Conservation (phyloP, 495 filamentous ascomycete species). For the Aspergillus wentii region DNA sequence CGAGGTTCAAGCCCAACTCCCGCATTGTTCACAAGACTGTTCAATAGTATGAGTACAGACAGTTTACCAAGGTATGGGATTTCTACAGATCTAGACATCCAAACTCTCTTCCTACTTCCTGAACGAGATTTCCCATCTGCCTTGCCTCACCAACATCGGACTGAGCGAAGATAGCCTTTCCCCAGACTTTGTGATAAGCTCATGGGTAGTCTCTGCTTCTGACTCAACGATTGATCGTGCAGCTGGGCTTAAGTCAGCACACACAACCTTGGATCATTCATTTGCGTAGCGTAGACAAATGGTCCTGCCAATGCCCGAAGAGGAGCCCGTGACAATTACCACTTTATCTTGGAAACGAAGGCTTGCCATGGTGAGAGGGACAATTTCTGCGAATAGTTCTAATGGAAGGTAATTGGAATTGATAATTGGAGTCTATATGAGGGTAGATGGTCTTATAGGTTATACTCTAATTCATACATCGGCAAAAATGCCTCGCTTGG, state of each 20-base stretch:
- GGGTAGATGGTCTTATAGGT: too few relatives aligned
- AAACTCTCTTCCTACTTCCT: constrained; percentile 28
- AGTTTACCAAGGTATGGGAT: neutral
- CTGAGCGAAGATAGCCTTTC: constrained; percentile 39
- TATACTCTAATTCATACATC: too few relatives aligned
- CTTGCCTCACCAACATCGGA: constrained; percentile 37
- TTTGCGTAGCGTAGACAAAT: constrained; percentile 37
- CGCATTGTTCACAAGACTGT: constrained; percentile 51
- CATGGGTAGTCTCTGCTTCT: constrained; percentile 35
- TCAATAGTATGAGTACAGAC: constrained; percentile 1
- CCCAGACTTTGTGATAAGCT: constrained; percentile 33
- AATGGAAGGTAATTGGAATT: too few relatives aligned
- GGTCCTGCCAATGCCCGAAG: constrained; percentile 43
- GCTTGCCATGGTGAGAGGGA: too few relatives aligned
- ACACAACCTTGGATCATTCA: constrained; percentile 45
- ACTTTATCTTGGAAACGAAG: constrained; percentile 33
- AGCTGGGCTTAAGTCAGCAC: constrained; percentile 36
- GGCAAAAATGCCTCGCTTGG: too few relatives aligned
- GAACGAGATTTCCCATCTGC: constrained; percentile 34
- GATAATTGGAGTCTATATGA: too few relatives aligned
- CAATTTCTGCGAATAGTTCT: too few relatives aligned
- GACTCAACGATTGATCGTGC: constrained; percentile 15
- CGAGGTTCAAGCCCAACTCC: constrained; percentile 33
- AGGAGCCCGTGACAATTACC: constrained; percentile 45
- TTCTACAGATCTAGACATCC: constrained; percentile 48